These are phyloP conservation scores for Nothomitra cinnamomea DNA, from an alignment of 2,329 filamentous ascomycete species.

Conservation along the genomic window DNA sequence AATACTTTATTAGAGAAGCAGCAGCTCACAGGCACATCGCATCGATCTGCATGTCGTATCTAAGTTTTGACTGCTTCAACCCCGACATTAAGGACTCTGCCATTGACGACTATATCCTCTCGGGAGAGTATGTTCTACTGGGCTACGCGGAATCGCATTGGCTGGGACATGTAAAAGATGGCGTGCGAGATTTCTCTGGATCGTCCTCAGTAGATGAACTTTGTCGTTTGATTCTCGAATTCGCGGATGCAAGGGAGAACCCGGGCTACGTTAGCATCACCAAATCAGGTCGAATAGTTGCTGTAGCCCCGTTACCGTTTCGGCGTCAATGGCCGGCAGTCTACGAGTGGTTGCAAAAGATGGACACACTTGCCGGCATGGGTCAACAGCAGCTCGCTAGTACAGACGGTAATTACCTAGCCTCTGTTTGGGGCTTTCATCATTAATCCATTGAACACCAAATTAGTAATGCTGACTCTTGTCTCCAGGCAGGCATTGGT, in stretches of 20 bases:
- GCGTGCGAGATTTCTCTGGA: not conserved
- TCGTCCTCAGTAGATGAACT: not conserved
- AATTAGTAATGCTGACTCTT: not conserved
- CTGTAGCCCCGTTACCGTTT: not conserved
- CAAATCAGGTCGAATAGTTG: not conserved
- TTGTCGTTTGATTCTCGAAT: not conserved
- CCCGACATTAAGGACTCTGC: not conserved
- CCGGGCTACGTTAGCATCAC: not conserved
- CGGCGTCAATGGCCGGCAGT: not conserved
- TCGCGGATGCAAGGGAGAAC: not conserved
- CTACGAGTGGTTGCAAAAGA: not conserved
- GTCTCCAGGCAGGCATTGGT: not conserved
- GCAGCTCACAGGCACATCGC: not conserved
- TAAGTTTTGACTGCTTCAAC: not conserved
- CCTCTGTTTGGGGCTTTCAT: not conserved
- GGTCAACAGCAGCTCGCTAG: not conserved
- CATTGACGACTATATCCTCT: not conserved
- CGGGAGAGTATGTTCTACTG: not conserved
- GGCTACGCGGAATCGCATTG: not conserved
- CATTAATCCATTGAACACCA: not conserved
- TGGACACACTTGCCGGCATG: too few species aligned
- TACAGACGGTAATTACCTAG: not conserved
- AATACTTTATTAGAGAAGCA: not conserved
- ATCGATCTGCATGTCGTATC: not conserved
- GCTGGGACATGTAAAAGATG: not conserved